Percentiles rank a stretch among this genome's conserved stretches.
These are phyloP conservation scores for Ophiostoma himal-ulmi DNA, from an alignment of 2,329 filamentous ascomycete species.

Conservation along the genomic window DNA sequence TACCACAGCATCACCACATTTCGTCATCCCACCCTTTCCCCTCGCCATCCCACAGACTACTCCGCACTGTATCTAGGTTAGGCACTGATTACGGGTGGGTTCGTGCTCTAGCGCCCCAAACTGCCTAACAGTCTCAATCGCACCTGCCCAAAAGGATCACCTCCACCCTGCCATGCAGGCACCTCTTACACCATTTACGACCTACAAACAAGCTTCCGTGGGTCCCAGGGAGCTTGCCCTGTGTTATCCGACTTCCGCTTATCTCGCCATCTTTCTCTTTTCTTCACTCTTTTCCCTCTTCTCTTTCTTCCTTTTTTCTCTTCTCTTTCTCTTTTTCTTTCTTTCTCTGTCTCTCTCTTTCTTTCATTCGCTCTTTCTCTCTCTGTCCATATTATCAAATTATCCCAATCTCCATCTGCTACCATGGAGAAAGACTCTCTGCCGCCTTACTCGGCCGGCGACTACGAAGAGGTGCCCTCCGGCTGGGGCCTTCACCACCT, in stretches of 20 bases:
- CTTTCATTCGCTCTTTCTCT: not conserved
- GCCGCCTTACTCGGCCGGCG: constrained; percentile 40
- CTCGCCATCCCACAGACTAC: constrained; percentile 13
- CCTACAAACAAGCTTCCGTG: constrained; percentile 1
- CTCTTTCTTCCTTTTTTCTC: not conserved
- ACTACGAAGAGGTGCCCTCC: not conserved
- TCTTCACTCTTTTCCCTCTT: not conserved
- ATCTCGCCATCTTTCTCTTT: not conserved
- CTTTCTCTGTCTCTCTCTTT: not conserved
- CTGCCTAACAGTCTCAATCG: constrained; percentile 1
- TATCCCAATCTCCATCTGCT: constrained; percentile 15
- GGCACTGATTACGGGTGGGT: not conserved
- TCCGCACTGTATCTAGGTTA: constrained; percentile 12
- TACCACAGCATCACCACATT: not conserved
- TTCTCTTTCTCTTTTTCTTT: not conserved
- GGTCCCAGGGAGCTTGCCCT: constrained; percentile 1
- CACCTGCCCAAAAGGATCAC: constrained; percentile 19
- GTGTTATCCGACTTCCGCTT: not conserved
- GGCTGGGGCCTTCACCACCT: constrained; percentile 15
- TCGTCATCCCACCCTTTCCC: not conserved
- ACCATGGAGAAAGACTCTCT: constrained; percentile 39
- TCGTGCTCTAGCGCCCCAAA: not conserved
- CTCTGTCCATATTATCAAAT: constrained; percentile 1
- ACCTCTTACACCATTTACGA: constrained; percentile 8
- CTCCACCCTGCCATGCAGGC: constrained; percentile 3